A percentile compares a stretch with the other conserved stretches of the same genome.
Conservation (phyloP, 139 green algal species). For the Chlamydomonas incerta region DNA sequence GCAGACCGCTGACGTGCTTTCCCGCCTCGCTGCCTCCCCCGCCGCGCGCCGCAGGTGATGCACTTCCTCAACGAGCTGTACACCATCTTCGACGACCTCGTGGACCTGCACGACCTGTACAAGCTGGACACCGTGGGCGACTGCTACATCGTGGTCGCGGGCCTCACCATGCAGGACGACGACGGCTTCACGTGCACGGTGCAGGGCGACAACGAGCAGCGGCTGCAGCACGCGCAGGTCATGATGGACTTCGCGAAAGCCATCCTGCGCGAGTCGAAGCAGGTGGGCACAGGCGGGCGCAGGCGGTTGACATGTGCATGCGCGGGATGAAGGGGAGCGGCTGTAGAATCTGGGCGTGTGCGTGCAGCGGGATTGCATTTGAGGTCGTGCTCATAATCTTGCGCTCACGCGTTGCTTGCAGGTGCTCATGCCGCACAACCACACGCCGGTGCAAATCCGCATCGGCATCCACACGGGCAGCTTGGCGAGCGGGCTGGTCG, state of each 20-base stretch:
- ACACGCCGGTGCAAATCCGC: slow-evolving; percentile 53
- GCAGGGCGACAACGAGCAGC: slow-evolving; percentile 43
- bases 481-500: slow-evolving; percentile 57
- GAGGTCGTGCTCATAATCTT: background rate
- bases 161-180: slow-evolving; percentile 62
- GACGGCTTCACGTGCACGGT: slow-evolving; percentile 56
- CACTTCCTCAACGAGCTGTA: slow-evolving; percentile 70
- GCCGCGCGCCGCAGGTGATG: slow-evolving; percentile 49
- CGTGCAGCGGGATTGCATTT: background rate
- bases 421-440: slow-evolving; percentile 63
- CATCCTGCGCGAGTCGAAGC: slow-evolving; percentile 57
- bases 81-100: slow-evolving; percentile 58
- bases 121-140: slow-evolving; percentile 65
- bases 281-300: background rate
- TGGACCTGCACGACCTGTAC: slow-evolving; percentile 64
- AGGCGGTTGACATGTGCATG: background rate
- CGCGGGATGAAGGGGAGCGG: too few species aligned
- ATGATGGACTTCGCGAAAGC: slow-evolving; percentile 66
- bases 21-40: too few species aligned
- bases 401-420: background rate
- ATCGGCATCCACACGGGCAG: slow-evolving; percentile 63
- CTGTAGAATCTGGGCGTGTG: too few species aligned
- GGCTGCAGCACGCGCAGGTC: slow-evolving; percentile 38
- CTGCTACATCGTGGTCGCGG: slow-evolving; percentile 69
- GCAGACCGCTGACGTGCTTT: too few species aligned